Evolutionary conservation across 1,284 basidiomycete genomes (phyloP).

Genomic region (Trametes versicolor): DNA sequence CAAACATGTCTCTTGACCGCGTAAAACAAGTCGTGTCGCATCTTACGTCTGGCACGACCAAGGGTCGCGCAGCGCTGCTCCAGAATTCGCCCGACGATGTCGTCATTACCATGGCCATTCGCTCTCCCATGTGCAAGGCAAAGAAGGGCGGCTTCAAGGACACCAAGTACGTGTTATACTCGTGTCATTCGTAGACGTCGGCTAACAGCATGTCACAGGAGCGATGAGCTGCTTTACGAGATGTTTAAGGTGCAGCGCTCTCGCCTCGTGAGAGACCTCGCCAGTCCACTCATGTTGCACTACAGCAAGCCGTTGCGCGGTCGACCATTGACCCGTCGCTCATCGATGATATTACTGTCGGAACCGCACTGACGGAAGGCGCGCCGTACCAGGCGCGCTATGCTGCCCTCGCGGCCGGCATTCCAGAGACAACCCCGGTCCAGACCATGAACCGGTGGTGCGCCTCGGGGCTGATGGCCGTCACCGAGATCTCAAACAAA

Average conservation of each 20-base stretch:
- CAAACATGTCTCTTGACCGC: conserved; percentile 53
- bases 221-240: conserved; percentile 80
- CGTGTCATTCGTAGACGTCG: background rate
- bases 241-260: conserved; percentile 70
- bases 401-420: conserved; percentile 84
- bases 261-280: background rate
- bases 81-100: conserved; percentile 76
- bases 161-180: conserved; percentile 57
- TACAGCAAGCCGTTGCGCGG: conserved; percentile 68
- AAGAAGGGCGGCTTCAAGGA: conserved; percentile 87
- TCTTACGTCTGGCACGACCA: conserved; percentile 51
- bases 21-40: conserved; percentile 74
- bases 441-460: conserved; percentile 85
- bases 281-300: conserved; percentile 6
- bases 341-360: conserved; percentile 85
- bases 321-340: conserved; percentile 74
- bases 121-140: conserved; percentile 80
- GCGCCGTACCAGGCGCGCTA: conserved; percentile 75
- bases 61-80: conserved; percentile 58
- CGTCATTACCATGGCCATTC: conserved; percentile 82
- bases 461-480: conserved; percentile 80
- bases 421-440: conserved; percentile 80
- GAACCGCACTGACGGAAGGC: conserved; percentile 70
- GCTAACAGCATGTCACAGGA: conserved; percentile 49
- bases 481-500: conserved; percentile 82